A percentile compares a stretch with the other conserved stretches of the same genome.
phyloP scores from a whole-genome alignment of 306 rosid species.

The Trifolium pratense region DNA sequence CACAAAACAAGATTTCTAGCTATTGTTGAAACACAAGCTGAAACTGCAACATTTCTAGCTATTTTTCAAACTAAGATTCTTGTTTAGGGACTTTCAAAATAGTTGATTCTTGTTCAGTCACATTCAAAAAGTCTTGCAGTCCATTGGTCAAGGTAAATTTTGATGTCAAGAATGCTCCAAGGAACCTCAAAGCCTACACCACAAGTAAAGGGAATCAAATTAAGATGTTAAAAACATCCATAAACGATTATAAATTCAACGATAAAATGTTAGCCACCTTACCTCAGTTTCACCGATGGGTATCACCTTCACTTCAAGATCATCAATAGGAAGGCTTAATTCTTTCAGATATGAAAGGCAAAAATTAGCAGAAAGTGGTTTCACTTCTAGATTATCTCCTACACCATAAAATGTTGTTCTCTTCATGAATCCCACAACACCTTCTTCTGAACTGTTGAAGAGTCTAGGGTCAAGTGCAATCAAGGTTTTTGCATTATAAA shows the following conservation, averaged over 20 bases:
- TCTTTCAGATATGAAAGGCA: background rate
- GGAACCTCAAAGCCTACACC: slow-evolving; percentile 37
- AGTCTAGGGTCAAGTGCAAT: background rate
- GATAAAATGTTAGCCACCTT: background rate
- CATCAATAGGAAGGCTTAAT: slow-evolving; percentile 31
- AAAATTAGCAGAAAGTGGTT: background rate
- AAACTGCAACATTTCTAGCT: too few relatives aligned
- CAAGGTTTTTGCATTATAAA: rapidly evolving
- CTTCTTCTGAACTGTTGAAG: background rate
- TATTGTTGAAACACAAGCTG: too few relatives aligned
- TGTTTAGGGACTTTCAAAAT: too few relatives aligned
- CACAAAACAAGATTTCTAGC: too few relatives aligned
- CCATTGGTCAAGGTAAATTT: background rate
- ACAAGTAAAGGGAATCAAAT: background rate
- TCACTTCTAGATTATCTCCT: too few relatives aligned
- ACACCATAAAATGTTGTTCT: too few relatives aligned
- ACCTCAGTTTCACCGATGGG: slow-evolving; percentile 29
- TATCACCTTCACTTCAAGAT: slow-evolving; percentile 38
- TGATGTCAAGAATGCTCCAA: slow-evolving; percentile 37
- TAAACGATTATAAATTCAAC: too few relatives aligned
- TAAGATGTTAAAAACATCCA: background rate
- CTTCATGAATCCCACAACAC: background rate
- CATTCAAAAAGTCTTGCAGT: background rate
- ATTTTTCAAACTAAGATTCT: too few relatives aligned
- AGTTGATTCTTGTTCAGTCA: background rate